A percentile compares a stretch with the other conserved stretches of the same genome.
Evolutionary conservation across 2,329 filamentous ascomycete species (phyloP).

Genomic region (Pestalotiopsis sp.): DNA sequence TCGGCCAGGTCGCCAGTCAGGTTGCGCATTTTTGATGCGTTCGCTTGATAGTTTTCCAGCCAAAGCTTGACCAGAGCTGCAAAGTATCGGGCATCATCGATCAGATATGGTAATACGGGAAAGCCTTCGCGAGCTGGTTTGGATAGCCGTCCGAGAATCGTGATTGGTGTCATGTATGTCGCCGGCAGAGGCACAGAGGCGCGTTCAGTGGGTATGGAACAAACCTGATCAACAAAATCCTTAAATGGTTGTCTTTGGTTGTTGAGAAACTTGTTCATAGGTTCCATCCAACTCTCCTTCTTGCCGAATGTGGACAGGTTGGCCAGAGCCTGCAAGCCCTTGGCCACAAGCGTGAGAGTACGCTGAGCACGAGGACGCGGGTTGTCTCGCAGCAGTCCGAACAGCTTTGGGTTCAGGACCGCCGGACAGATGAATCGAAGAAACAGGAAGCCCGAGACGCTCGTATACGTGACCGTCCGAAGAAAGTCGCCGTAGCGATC

Average conservation of each 20-base stretch:
- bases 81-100: conserved; percentile 85
- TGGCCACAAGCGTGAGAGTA: conserved; percentile 89
- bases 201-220: conserved; percentile 76
- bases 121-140: conserved; percentile 87
- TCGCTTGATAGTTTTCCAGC: conserved; percentile 59
- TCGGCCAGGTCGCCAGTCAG: conserved; percentile 55
- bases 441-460: conserved; percentile 93
- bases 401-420: conserved; percentile 93
- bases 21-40: conserved; percentile 33
- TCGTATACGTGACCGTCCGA: conserved; percentile 87
- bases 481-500: conserved; percentile 94
- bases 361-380: conserved; percentile 82
- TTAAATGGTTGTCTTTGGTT: conserved; percentile 80
- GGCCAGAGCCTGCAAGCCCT: conserved; percentile 86
- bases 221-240: conserved; percentile 83
- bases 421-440: conserved; percentile 94
- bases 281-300: conserved; percentile 98
- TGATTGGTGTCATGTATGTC: conserved; percentile 89
- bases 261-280: conserved; percentile 88
- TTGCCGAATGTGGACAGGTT: conserved; percentile 91
- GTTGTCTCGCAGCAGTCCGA: conserved; percentile 81
- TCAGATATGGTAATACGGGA: conserved; percentile 87
- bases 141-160: conserved; percentile 82
- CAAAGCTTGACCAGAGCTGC: conserved; percentile 82
- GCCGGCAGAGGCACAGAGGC: conserved; percentile 70